Base-by-base conservation (phyloP, 2,329 filamentous ascomycete genomes). In the Xylariaceae sp. region DNA sequence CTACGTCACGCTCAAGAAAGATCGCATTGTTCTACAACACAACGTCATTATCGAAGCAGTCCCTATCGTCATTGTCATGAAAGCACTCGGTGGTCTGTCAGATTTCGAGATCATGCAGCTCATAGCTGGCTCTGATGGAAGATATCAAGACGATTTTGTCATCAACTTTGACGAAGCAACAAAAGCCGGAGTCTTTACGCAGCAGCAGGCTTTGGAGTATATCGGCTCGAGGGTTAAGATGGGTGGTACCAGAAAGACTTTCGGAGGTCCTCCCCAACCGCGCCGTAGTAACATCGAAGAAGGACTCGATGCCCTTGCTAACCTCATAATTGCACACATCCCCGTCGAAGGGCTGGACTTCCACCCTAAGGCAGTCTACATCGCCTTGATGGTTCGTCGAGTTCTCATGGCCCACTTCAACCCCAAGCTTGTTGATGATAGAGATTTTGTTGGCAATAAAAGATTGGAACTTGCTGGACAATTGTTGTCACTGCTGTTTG, bases 361-460 rank as follows among this genome's bases (percentile, higher is more conserved):
- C 64, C 83, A 93, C 42, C 90, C 91, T n/a, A 98, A 98, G 62
- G 90, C 91, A 17, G 78, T 97, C 8, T 98, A 97, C 57, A 81
- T 98, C 41, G 91, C 91, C 36, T 88, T 95, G 71, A 98, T 98
- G 93, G 88, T 89, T 19, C 85, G 93, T n/a, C 81, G 90, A 63
- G 90, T 97, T 3, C 68, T 98, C 37, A 95, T 97, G 87, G 90
- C 90, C 2, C 85, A 89, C 58, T 86, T 93, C 45, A 88, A 98
- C 58, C 79, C 87, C 1, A 89, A 85, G 42, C 72, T 97, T 39
- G 89, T 98, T 2, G 93, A 98, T 55, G 93, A 98, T 62, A 80
- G 93, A 60, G 94, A 98, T 66, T 98, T 97, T 58, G 89, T 98
- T 22, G 93, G 93, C 51, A 98, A 98, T 69, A 98, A 98, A 68